A percentile compares a stretch with the other conserved stretches of the same genome.
phyloP scores from a whole-genome alignment of 495 filamentous ascomycete genomes.

The Trichoderma gamsii region DNA sequence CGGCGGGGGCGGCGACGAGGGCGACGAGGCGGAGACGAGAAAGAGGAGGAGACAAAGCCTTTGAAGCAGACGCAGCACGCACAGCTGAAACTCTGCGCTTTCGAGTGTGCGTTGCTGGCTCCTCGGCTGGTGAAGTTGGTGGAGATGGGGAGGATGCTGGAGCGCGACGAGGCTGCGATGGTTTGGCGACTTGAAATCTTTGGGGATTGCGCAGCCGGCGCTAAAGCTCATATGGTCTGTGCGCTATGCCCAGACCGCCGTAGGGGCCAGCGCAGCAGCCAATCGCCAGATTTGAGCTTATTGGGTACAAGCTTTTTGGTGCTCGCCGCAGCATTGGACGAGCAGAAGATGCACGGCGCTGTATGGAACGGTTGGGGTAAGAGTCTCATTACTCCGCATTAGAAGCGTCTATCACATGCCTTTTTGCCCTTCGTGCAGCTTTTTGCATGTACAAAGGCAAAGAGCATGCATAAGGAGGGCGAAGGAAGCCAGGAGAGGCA shows the following conservation, averaged over 20 bases:
- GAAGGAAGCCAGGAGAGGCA: too few species aligned
- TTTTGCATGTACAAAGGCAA: too few species aligned
- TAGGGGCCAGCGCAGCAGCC: too few species aligned
- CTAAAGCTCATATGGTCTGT: background rate
- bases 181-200: slow-evolving; percentile 5
- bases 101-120: slow-evolving; percentile 6
- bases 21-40: background rate
- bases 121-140: background rate
- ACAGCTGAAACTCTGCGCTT: slow-evolving; percentile 5
- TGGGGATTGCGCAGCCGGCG: slow-evolving; percentile 5
- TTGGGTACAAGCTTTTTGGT: background rate
- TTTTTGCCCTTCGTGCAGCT: background rate
- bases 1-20: background rate
- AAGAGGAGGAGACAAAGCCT: background rate
- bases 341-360: background rate
- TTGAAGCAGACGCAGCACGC: slow-evolving; percentile 8
- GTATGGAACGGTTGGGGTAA: background rate
- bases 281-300: background rate
- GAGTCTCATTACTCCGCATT: background rate
- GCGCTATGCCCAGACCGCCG: background rate
- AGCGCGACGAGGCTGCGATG: slow-evolving; percentile 19
- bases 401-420: background rate
- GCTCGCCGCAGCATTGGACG: background rate
- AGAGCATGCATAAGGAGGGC: too few species aligned
- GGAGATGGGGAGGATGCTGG: background rate